Conservation (phyloP, 179 eudicot genomes). For the Spinacia oleracea region DNA sequence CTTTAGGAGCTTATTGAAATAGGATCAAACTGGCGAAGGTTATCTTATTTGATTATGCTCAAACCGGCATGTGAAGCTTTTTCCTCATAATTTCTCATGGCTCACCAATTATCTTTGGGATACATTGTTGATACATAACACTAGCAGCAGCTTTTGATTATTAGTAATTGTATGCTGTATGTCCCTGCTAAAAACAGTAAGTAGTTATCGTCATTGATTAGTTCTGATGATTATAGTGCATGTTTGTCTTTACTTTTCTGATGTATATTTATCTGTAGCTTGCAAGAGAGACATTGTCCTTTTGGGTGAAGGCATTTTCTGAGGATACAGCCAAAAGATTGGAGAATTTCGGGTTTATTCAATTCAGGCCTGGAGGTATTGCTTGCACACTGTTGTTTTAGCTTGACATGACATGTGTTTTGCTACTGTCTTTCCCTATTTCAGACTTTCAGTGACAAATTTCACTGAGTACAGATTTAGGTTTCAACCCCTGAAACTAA, state of each 20-base stretch:
- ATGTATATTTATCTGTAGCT: slow-evolving; percentile 53
- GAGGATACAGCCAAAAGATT: slow-evolving; percentile 99
- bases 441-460: not conserved
- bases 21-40: too few species aligned
- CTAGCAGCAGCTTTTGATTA: not conserved
- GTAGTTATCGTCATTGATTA: not conserved
- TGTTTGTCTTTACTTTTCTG: not conserved
- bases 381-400: slow-evolving; percentile 12
- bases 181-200: not conserved
- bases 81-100: not conserved
- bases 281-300: slow-evolving; percentile 93
- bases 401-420: slow-evolving; percentile 2
- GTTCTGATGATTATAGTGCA: not conserved
- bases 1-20: too few species aligned
- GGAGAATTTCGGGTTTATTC: slow-evolving; percentile 97
- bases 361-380: slow-evolving; percentile 97
- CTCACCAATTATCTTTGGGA: not conserved
- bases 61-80: not conserved
- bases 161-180: not conserved
- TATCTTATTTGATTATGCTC: not conserved
- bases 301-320: slow-evolving; percentile 99
- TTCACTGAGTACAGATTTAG: not conserved
- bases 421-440: not conserved
- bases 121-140: not conserved
- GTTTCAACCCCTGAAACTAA: not conserved